Base-by-base conservation (phyloP, 129 eudicot genomes). In the Flaveria brownii region DNA sequence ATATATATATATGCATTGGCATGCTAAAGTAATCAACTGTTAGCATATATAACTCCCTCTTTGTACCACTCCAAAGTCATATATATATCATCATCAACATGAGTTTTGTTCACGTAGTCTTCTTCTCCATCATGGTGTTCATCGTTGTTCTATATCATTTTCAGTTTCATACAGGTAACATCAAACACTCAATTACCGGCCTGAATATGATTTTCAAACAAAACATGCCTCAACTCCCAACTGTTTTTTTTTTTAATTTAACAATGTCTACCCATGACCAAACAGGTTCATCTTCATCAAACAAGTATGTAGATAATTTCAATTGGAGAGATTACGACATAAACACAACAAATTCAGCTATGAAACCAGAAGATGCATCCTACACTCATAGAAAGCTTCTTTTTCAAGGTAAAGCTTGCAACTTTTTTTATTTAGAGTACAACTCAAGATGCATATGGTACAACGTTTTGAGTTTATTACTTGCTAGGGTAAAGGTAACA, bases 331-430 rank as follows among this genome's bases (percentile, higher is more conserved):
- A 45, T 72, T 36, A 22, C 83, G 56, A 71, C 71, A 77, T 9
- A 68, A 87, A 54, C 63, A 63, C 55, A 62, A 68, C 76, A 69
- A 57, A 17, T 20, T 69, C 70, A 55, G 50, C 22, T 14, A 25
- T 65, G 68, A 60, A 50, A 49, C 43, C 72, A 56, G 86, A 78
- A 52, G 72, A 72, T 41, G 72, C 83, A 30, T 72, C 70, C 57
- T 78, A 65, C 26, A 64, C 74, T 63, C 84, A 81, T 71, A 84
- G 87, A 79, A 87, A 85, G 57, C 84, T 84, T 80, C 64, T 84
- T 83, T 75, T 69, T 28, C 83, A 84, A 78, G 91, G 91, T 87
- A 84, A 70, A 61, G 23, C 66, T 59, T n/a, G 30, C 36, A 30
- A 30, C 36, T 30, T 30, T 30, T 63, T 68, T 20, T 67, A 42